These are phyloP conservation scores for Schizothecium vesticola DNA, from an alignment of 495 filamentous ascomycete genomes.

Conservation along the genomic window DNA sequence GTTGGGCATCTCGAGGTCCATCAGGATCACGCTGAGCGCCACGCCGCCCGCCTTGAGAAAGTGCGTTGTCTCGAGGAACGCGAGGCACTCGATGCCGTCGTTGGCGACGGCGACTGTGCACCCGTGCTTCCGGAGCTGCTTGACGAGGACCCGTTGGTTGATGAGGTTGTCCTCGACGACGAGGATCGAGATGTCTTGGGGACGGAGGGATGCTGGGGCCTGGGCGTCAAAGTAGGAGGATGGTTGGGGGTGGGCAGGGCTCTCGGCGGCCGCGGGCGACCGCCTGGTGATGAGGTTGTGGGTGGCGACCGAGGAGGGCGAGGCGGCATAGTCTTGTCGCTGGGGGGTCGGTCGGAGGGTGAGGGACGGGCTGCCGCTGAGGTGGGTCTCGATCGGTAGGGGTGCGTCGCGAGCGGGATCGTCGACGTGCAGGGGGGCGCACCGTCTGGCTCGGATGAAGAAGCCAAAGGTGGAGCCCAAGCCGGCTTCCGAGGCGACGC, in stretches of 20 bases:
- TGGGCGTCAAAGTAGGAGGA: not conserved
- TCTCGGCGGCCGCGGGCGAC: not conserved
- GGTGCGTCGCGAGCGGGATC: not conserved
- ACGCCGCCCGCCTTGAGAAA: not conserved
- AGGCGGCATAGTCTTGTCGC: conserved; percentile 4
- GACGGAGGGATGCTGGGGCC: not conserved
- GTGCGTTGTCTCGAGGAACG: conserved; percentile 32
- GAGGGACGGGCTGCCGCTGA: not conserved
- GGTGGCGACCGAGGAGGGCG: not conserved
- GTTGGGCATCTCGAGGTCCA: conserved; percentile 77
- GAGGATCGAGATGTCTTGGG: conserved; percentile 35
- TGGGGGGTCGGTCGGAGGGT: not conserved
- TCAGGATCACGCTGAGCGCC: conserved; percentile 52
- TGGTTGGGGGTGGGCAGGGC: not conserved
- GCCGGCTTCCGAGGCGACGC: conserved; percentile 58
- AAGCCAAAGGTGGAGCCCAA: conserved; percentile 68
- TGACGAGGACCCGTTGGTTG: conserved; percentile 59
- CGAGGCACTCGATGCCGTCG: conserved; percentile 64
- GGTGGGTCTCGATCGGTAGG: not conserved
- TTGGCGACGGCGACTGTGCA: conserved; percentile 59
- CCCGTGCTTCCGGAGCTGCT: conserved; percentile 55
- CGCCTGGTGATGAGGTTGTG: conserved; percentile 2
- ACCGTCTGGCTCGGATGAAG: conserved; percentile 52
- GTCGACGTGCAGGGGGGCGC: not conserved
- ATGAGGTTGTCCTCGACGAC: conserved; percentile 71